Conservation (phyloP, 352 stramenopile genomes). For the Globisporangium perplexum region DNA sequence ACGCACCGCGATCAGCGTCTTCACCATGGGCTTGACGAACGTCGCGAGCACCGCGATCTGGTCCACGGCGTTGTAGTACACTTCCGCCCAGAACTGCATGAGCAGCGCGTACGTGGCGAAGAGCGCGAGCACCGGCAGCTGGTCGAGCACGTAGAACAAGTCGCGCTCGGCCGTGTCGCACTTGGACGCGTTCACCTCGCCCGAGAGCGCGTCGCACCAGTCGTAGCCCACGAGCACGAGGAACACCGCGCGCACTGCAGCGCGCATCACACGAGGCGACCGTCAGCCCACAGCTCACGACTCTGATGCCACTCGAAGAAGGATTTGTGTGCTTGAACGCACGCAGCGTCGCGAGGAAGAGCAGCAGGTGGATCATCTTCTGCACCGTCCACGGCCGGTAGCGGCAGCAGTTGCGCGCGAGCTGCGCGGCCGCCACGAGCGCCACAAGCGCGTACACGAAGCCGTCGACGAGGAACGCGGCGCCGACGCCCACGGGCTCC, state of each 20-base stretch:
- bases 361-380: conserved; percentile 84
- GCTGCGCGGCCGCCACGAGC: conserved; percentile 47
- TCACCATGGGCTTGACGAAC: conserved; percentile 67
- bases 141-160: conserved; percentile 83
- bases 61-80: conserved; percentile 88
- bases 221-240: conserved; percentile 65
- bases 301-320: too few relatives aligned
- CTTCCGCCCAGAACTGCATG: conserved; percentile 85
- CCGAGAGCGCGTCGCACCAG: conserved; percentile 77
- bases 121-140: conserved; percentile 78
- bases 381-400: conserved; percentile 84
- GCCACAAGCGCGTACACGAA: conserved; percentile 67
- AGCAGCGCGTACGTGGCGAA: conserved; percentile 79
- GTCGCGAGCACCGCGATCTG: conserved; percentile 50
- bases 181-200: conserved; percentile 47
- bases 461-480: conserved; percentile 60
- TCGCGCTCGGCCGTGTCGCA: conserved; percentile 64
- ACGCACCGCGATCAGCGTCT: conserved; percentile 52
- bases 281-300: too few relatives aligned
- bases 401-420: conserved; percentile 78
- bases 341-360: conserved; percentile 76
- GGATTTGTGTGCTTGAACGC: conserved; percentile 1
- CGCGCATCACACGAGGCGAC: neutral
- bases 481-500: conserved; percentile 42
- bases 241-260: conserved; percentile 57